Evolutionary conservation across 1,139 yeast genomes (phyloP), one percentile per base, ranked within the genome.

Genomic region (Candida sanyaensis): DNA sequence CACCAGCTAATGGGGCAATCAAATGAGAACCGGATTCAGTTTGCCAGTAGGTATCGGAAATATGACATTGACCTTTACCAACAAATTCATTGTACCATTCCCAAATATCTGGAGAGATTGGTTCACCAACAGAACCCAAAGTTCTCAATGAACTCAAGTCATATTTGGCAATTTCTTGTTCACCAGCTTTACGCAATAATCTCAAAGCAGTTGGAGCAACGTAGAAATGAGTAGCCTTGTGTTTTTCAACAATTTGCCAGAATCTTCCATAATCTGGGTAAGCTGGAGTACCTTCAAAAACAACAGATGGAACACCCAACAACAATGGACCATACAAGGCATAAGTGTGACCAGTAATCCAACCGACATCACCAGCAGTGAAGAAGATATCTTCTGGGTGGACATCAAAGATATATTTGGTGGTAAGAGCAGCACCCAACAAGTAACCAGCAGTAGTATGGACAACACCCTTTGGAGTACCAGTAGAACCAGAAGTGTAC

Each of bases 51-150:
- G 93, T 86, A 67, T 86, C 93, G 55, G 84, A 82, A 57, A 86
- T 82, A 60, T 87, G 89, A 44, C 88, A 86, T 64, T 85, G 78
- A 41, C 80, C 81, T 59, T 86, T 78, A 58, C 96, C 96, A 58
- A 88, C 82, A 55, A 83, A 76, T 55, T 86, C 89, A 60, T 83
- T 84, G 66, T 87, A 88, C 96, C 96, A 88, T 63, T 86, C 90
- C 96, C 96, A 88, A 49, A 88, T 91, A 62, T 88, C 96, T 38
- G 92, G 89, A 31, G 96, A 95, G 66, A 88, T 88, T 53, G 96
- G 96, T 67, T 88, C 96, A 63, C 96, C 96, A 41, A 88, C 96
- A 10, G 95, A 84, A 24, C 96, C 96, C 51, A 88, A 75, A 32
- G 83, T 84, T 61, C 96, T 78, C 52, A 88, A 60, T 2, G 90